Conservation (phyloP, 192 early-diverging fungal species). For the Powellomyces hirtus region DNA sequence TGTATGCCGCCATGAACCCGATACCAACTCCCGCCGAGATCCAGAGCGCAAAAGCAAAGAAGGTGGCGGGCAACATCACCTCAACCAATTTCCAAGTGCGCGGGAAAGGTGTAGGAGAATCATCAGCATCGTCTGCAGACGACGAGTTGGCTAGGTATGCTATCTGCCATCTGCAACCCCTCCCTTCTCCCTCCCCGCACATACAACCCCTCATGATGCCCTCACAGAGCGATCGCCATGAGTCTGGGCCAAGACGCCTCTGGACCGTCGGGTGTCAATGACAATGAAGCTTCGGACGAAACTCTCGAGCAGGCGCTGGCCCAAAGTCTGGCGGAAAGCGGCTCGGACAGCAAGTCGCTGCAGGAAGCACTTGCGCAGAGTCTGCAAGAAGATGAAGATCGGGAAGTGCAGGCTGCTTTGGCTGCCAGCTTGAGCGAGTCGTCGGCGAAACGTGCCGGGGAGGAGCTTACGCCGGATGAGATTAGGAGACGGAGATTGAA, state of each 20-base stretch:
- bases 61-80: background rate
- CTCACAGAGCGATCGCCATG: conserved; percentile 23
- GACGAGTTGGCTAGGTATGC: conserved; percentile 28
- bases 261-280: background rate
- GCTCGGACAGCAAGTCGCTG: conserved; percentile 19
- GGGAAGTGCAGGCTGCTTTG: conserved; percentile 5
- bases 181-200: background rate
- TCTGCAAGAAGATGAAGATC: conserved; percentile 26
- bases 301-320: conserved; percentile 18
- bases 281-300: background rate
- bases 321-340: conserved; percentile 13
- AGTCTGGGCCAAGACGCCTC: conserved; percentile 11
- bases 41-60: conserved; percentile 5
- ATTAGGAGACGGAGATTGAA: conserved; percentile 2
- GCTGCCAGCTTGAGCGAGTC: background rate
- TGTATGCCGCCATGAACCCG: conserved; percentile 32
- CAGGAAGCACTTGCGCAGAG: conserved; percentile 27
- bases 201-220: background rate
- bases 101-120: background rate
- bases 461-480: background rate
- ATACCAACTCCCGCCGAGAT: conserved; percentile 24
- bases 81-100: background rate
- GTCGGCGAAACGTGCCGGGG: background rate
- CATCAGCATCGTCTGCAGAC: conserved; percentile 1
- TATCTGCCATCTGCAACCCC: background rate